Evolutionary conservation across 1,139 yeast species (phyloP).

Genomic region (Arxiozyma slooffiae): DNA sequence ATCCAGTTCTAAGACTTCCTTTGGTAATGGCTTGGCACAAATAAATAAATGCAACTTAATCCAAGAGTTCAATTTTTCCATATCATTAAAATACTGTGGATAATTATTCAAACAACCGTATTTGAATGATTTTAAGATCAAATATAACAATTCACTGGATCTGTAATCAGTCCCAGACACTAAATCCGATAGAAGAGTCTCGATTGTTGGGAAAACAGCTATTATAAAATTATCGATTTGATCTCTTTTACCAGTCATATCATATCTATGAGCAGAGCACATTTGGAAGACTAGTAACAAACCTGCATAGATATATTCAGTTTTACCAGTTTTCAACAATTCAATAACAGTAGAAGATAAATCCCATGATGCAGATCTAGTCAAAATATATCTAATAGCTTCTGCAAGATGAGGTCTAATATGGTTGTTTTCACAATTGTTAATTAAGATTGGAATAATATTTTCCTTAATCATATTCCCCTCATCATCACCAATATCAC

Average conservation of each 20-base stretch:
- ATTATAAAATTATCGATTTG: conserved; percentile 40
- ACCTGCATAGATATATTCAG: conserved; percentile 49
- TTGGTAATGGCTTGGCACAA: conserved; percentile 53
- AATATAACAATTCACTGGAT: conserved; percentile 49
- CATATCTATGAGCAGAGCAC: conserved; percentile 50
- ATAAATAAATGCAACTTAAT: conserved; percentile 49
- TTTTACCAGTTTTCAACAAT: conserved; percentile 39
- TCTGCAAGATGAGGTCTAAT: conserved; percentile 57
- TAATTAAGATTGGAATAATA: conserved; percentile 41
- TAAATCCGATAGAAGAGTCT: conserved; percentile 39
- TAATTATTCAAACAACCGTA: conserved; percentile 47
- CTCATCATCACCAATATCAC: conserved; percentile 42
- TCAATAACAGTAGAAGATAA: conserved; percentile 30
- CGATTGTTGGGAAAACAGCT: conserved; percentile 48
- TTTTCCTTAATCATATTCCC: conserved; percentile 44
- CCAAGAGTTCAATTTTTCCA: conserved; percentile 51
- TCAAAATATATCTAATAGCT: conserved; percentile 54
- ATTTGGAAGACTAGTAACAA: conserved; percentile 48
- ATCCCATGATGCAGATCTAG: conserved; percentile 38
- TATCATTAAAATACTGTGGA: conserved; percentile 43
- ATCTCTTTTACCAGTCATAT: conserved; percentile 38
- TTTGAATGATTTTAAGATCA: conserved; percentile 56
- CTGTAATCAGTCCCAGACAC: conserved; percentile 32
- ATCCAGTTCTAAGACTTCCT: conserved; percentile 42
- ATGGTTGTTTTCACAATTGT: conserved; percentile 33